Evolutionary conservation across 139 green algal species (phyloP).

Genomic region (Limnomonas spitsbergensis): DNA sequence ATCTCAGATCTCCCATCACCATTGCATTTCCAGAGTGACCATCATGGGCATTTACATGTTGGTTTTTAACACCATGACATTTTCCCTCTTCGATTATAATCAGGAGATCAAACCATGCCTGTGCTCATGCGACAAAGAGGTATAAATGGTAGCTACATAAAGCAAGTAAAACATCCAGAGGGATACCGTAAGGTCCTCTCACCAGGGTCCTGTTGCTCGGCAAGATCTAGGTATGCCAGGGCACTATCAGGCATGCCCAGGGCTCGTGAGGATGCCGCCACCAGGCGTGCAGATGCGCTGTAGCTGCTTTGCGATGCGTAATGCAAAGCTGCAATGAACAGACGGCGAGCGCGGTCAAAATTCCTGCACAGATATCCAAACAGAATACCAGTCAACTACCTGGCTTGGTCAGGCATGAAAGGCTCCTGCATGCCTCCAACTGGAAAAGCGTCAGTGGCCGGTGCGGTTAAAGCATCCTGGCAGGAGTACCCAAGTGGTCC

Average conservation of each 20-base stretch:
- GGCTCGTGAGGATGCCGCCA: background rate
- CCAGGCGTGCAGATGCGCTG: background rate
- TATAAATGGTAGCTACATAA: too few species aligned
- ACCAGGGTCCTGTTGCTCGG: background rate
- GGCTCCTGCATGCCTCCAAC: background rate
- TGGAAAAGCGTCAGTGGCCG: background rate
- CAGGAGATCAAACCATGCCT: too few species aligned
- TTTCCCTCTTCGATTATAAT: too few species aligned
- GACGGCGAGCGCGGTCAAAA: background rate
- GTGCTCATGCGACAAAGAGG: too few species aligned
- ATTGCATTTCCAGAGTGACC: too few species aligned
- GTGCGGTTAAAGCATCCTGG: background rate
- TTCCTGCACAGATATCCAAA: slow-evolving; percentile 4
- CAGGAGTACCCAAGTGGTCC: background rate
- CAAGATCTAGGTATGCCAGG: background rate
- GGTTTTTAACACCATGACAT: too few species aligned
- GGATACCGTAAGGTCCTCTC: too few species aligned
- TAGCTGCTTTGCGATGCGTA: background rate
- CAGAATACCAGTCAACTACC: background rate
- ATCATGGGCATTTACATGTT: too few species aligned
- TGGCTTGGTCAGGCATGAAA: background rate
- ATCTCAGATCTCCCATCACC: too few species aligned
- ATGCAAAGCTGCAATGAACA: slow-evolving; percentile 5
- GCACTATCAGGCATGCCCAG: background rate
- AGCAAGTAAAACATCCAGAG: too few species aligned